A percentile compares a stretch with the other conserved stretches of the same genome.
These are phyloP conservation scores for Piloderma croceum DNA, from an alignment of 768 basidiomycete species.

Conservation along the genomic window DNA sequence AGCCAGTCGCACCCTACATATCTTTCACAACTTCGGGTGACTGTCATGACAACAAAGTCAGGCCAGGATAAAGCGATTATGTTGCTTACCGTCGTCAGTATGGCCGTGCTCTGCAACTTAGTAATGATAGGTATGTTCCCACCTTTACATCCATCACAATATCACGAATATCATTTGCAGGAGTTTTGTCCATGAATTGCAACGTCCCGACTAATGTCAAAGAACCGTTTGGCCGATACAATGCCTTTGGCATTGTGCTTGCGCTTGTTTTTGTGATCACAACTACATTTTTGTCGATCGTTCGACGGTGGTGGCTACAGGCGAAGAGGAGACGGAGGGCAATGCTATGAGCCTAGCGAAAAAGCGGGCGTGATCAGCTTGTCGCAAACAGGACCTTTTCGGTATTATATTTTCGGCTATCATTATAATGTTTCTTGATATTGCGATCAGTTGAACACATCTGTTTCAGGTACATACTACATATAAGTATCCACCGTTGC, in stretches of 20 bases:
- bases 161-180: conserved; percentile 31
- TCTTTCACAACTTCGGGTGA: conserved; percentile 66
- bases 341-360: neutral
- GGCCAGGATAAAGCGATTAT: conserved; percentile 64
- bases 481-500: neutral
- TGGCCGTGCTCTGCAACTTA: conserved; percentile 63
- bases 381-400: neutral
- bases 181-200: conserved; percentile 64
- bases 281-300: conserved; percentile 37
- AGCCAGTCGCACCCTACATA: conserved; percentile 86
- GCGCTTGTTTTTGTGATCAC: conserved; percentile 40
- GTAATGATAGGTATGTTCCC: conserved; percentile 46
- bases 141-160: neutral
- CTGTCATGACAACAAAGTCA: conserved; percentile 51
- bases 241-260: conserved; percentile 54
- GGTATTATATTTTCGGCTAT: neutral
- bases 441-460: neutral
- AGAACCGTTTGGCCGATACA: conserved; percentile 32
- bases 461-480: neutral
- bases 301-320: conserved; percentile 60
- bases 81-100: conserved; percentile 57
- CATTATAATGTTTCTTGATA: neutral
- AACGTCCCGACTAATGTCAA: conserved; percentile 50
- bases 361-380: neutral
- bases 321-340: conserved; percentile 37